Base-by-base conservation (phyloP, 2,329 filamentous ascomycete genomes). In the Albifimbria verrucaria region DNA sequence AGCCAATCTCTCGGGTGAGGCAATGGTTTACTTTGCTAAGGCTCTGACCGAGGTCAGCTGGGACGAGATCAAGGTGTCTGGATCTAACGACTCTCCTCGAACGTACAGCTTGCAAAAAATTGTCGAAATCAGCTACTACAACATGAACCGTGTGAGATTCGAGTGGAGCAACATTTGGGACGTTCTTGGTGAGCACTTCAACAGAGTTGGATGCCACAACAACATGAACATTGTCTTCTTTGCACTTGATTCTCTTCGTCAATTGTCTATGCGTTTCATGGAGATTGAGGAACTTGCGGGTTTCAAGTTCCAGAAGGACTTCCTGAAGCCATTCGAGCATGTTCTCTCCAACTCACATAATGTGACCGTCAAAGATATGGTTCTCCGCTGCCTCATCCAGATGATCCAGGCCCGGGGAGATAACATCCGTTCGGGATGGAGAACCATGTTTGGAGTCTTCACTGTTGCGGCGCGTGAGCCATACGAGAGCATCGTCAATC, bases 231-330 rank as follows among this genome's bases (percentile, higher is more conserved):
- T 99, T 50, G 95, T 99, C 11, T 97, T 95, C 74, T 99, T 99
- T 66, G 94, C 94, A 3, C 80, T 99, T 24, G 95, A 99, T 73
- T 97, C 93, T 3, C 74, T 99, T 44, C 85, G 95, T 41, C 94
- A 99, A 69, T 76, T 99, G 41, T 97, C 93, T 1, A 97, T 99
- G 92, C 88, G 92, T 18, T 99, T 99, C 68, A 90, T 99, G 89
- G 94, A 99, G 71, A 92, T 97, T 55, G 94, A 96, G 68, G 94
- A 99, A 70, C 74, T 99, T 61, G 91, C 94, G 1, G 94, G 95
- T 65, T 99, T 99, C 82, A 97, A 97, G 71, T 99, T 99, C 67
- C 94, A 99, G 65, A 99, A 99, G 69, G 93, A 99, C 68, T 99
- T 99, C 69, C 75, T 99, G 51, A 97, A 97, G 72, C 94, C 95